Base-by-base conservation (phyloP, 2,329 filamentous ascomycete genomes). In the Nigrograna mackinnonii region DNA sequence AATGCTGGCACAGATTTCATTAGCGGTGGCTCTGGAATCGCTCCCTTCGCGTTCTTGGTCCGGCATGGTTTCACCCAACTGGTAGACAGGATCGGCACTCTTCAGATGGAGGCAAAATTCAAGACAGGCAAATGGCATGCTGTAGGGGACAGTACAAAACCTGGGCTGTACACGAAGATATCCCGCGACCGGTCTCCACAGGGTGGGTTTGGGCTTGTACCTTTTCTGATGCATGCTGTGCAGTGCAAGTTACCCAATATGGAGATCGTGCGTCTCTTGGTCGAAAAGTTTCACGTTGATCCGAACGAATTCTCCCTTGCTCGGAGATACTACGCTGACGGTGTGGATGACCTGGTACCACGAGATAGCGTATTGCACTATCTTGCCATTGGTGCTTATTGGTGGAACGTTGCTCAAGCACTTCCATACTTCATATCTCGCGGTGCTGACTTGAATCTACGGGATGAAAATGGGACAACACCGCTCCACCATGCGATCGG, bases 401-500 rank as follows among this genome's bases (percentile, higher is more conserved):
- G 49, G 53, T 56, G 53, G 53, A 49, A 54, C 12, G 40, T 41
- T 9, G 35, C 38, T 21, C 35, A 38, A 5, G 49, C 46, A 19
- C 37, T 56, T 9, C 53, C 53, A 1, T 56, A 52, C 33, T 31
- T 56, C n/a, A 14, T 56, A 3, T 22, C 21, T 2, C 32, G 34
- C 5, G 49, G 46, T 3, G 50, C 45, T 4, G 16, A 62, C 18
- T 16, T 46, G 1, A 36, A 44, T 13, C 43, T 43, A 4, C 43
- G 43, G 17, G 52, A 65, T 35, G 22, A 43, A 4, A 9, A 41
- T 1, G 57, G 57, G 11, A 50, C 51, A 16, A 62, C 56, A 3
- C 53, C 64, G 3, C 35, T 71, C 7, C 62, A 67, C 31, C n/a
- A 31, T 16, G 48, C 44, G 3, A 24, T 55, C 11, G 26, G 36